phyloP scores from a whole-genome alignment of 208 protist species.

The Kentomonas sorsogonicus region DNA sequence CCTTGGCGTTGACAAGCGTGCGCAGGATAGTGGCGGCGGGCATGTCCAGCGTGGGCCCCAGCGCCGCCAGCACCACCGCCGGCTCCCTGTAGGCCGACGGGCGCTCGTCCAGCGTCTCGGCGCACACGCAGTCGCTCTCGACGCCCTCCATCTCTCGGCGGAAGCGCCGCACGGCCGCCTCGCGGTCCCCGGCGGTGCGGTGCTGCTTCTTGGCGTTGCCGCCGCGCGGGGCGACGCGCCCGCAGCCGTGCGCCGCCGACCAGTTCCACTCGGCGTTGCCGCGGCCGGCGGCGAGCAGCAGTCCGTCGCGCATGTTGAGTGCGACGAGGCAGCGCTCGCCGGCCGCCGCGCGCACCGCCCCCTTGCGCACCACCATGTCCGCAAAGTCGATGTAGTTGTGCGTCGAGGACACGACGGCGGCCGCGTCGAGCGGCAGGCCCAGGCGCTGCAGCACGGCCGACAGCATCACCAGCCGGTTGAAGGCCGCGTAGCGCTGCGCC shows the following conservation, averaged over 20 bases:
- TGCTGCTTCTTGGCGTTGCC: too few species aligned
- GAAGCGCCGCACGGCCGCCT: slow-evolving; percentile 1
- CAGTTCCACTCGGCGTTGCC: slow-evolving; percentile 7
- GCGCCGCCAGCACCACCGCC: neutral
- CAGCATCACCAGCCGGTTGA: slow-evolving; percentile 9
- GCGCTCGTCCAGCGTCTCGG: slow-evolving; percentile 9
- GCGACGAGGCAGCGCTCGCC: slow-evolving; percentile 5
- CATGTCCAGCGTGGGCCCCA: neutral
- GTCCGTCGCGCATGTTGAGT: slow-evolving; percentile 8
- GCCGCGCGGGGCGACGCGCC: neutral
- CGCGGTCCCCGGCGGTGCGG: neutral
- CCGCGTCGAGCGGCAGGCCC: neutral
- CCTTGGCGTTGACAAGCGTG: slow-evolving; percentile 5
- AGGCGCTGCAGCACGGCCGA: neutral
- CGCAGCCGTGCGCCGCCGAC: slow-evolving; percentile 9
- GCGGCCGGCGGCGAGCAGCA: neutral
- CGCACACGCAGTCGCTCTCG: slow-evolving; percentile 1
- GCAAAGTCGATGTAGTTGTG: slow-evolving; percentile 15
- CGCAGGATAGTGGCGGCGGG: neutral
- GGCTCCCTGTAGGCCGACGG: slow-evolving; percentile 8
- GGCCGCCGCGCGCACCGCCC: neutral
- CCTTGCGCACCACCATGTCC: slow-evolving; percentile 7
- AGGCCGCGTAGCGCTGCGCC: slow-evolving; percentile 6
- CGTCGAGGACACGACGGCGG: neutral
- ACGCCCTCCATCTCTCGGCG: slow-evolving; percentile 3